Evolutionary conservation across 148 eudicot genomes (phyloP).

Genomic region (Silene uniflora): DNA sequence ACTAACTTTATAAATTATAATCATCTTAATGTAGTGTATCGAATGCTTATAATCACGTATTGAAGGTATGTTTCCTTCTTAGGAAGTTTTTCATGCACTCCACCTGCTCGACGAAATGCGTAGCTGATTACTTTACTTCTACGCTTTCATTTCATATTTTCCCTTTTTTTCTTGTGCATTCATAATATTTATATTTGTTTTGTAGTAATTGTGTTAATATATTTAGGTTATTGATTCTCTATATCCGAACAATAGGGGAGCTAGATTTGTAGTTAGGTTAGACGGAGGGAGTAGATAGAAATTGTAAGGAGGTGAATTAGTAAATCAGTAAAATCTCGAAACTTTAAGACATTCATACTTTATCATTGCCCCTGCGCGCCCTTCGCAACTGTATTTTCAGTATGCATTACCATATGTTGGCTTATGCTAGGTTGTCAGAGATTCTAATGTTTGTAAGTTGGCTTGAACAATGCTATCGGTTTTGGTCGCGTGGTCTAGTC

Average conservation of each 20-base stretch:
- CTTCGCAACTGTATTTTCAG: too few species aligned
- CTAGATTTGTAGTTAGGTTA: too few species aligned
- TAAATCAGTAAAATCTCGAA: too few species aligned
- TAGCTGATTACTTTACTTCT: slow-evolving; percentile 1
- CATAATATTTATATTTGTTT: not conserved
- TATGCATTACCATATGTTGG: too few species aligned
- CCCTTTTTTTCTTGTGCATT: not conserved
- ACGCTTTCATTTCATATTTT: not conserved
- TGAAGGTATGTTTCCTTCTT: not conserved
- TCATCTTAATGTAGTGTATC: not conserved
- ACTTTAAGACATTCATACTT: too few species aligned
- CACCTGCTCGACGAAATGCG: slow-evolving; percentile 30
- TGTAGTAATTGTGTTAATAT: not conserved
- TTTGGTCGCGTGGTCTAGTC: too few species aligned
- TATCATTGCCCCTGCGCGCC: too few species aligned
- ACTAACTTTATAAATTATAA: not conserved
- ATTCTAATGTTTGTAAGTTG: not conserved
- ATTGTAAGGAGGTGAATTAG: too few species aligned
- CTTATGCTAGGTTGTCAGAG: not conserved
- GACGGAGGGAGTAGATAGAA: too few species aligned
- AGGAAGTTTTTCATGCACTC: slow-evolving; percentile 18
- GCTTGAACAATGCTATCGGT: not conserved
- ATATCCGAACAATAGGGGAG: not conserved
- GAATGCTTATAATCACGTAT: not conserved
- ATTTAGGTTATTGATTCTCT: not conserved